These are phyloP conservation scores for Stagonosporopsis rhizophila DNA, from an alignment of 2,329 filamentous ascomycete genomes.

Conservation along the genomic window DNA sequence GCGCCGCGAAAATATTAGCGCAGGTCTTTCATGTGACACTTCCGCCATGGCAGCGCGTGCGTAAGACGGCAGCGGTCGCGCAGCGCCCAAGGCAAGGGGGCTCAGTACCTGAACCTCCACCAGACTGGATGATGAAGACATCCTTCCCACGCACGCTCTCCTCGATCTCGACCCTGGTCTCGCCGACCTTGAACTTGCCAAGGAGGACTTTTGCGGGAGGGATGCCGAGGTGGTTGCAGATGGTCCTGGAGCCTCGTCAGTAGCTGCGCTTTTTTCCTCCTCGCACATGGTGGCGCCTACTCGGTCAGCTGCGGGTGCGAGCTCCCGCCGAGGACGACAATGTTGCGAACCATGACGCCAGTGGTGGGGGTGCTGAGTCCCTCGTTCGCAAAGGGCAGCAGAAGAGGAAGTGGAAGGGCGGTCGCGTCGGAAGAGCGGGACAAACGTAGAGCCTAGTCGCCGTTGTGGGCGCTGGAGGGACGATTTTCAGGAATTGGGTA, in stretches of 20 bases:
- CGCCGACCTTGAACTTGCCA: constrained; percentile 91
- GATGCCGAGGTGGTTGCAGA: constrained; percentile 88
- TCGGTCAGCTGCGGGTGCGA: constrained; percentile 90
- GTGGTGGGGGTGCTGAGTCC: constrained; percentile 19
- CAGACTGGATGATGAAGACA: constrained; percentile 95
- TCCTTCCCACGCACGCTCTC: constrained; percentile 98
- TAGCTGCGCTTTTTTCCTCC: not conserved
- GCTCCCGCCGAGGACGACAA: constrained; percentile 90
- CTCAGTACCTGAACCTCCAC: constrained; percentile 69
- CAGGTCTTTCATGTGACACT: constrained; percentile 10
- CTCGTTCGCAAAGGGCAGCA: constrained; percentile 14
- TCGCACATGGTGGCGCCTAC: constrained; percentile 21
- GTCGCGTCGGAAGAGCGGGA: constrained; percentile 10
- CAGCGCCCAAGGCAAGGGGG: not conserved
- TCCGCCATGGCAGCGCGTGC: not conserved
- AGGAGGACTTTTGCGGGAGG: constrained; percentile 84
- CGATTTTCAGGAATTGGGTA: constrained; percentile 41
- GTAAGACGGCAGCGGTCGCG: not conserved
- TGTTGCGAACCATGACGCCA: constrained; percentile 83
- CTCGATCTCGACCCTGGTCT: constrained; percentile 93
- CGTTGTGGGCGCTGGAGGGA: constrained; percentile 33
- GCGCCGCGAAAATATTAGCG: constrained; percentile 28
- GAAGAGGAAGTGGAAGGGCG: constrained; percentile 15
- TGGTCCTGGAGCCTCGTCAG: constrained; percentile 54
- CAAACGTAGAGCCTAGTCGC: constrained; percentile 25